A percentile compares a stretch with the other conserved stretches of the same genome.
Conservation (phyloP, 2,329 filamentous ascomycete genomes). For the Hypocrella siamensis region DNA sequence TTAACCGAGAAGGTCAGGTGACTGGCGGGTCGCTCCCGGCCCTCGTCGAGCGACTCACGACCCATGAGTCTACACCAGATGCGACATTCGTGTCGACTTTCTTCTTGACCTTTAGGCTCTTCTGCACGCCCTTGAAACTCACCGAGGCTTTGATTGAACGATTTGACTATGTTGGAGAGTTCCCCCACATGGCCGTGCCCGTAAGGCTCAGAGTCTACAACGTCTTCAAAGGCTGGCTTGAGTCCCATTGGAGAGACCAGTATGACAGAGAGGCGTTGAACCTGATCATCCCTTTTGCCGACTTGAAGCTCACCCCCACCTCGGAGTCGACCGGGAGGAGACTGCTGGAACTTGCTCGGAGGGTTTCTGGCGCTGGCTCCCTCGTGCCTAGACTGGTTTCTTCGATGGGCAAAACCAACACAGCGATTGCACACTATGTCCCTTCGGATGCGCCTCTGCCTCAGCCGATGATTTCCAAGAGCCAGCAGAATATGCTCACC, state of each 20-base stretch:
- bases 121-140: slow-evolving; percentile 67
- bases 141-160: slow-evolving; percentile 74
- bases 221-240: slow-evolving; percentile 91
- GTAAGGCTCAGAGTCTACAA: slow-evolving; percentile 90
- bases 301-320: slow-evolving; percentile 48
- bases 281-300: slow-evolving; percentile 67
- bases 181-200: slow-evolving; percentile 55
- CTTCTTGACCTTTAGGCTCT: slow-evolving; percentile 89
- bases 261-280: slow-evolving; percentile 62
- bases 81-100: slow-evolving; percentile 86
- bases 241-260: slow-evolving; percentile 83
- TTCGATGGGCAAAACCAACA: slow-evolving; percentile 76
- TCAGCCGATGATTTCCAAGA: slow-evolving; percentile 53
- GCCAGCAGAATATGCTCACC: slow-evolving; percentile 56
- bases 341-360: slow-evolving; percentile 64
- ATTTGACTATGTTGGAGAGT: slow-evolving; percentile 81
- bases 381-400: slow-evolving; percentile 72
- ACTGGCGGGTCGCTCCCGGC: slow-evolving; percentile 81
- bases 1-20: slow-evolving; percentile 91
- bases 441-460: slow-evolving; percentile 59
- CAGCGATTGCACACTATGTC: slow-evolving; percentile 54
- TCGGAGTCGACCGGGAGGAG: slow-evolving; percentile 67
- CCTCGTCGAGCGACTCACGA: slow-evolving; percentile 85
- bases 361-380: slow-evolving; percentile 58
- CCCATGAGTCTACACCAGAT: slow-evolving; percentile 84